phyloP scores from a whole-genome alignment of 106 monocot genomes.

The Acanthochlamys bracteata region DNA sequence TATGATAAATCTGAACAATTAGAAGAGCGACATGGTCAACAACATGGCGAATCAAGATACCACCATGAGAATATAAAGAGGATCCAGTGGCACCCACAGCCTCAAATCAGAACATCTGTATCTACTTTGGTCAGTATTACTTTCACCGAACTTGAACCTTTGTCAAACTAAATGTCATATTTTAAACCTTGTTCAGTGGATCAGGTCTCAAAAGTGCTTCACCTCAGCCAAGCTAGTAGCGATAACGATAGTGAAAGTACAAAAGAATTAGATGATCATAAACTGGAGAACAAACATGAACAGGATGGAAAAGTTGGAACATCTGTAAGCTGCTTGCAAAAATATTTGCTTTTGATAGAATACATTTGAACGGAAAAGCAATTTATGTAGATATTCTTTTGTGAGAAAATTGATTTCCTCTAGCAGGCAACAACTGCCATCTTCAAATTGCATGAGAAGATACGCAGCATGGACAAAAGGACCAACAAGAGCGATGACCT shows the following conservation, averaged over 20 bases:
- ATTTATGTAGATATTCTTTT: background rate
- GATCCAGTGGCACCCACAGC: conserved; percentile 13
- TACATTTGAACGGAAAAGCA: background rate
- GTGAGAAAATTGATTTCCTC: background rate
- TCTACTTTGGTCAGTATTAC: conserved; percentile 11
- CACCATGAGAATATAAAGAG: conserved; percentile 9
- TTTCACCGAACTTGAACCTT: background rate
- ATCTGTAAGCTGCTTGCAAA: conserved; percentile 10
- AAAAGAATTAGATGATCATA: conserved; percentile 4
- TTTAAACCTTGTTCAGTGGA: conserved; percentile 3
- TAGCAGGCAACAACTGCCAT: conserved; percentile 18
- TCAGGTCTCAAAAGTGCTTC: conserved; percentile 23
- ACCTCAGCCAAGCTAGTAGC: background rate
- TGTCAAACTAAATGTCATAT: background rate
- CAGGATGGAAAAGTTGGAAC: background rate
- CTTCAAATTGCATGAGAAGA: conserved; percentile 10
- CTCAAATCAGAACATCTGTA: conserved; percentile 21
- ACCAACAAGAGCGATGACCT: background rate
- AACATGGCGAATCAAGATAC: background rate
- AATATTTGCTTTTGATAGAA: background rate
- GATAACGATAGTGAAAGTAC: conserved; percentile 12
- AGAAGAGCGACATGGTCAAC: background rate
- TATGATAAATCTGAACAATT: conserved; percentile 9
- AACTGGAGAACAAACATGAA: background rate
- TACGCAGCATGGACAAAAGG: background rate